Percentiles rank a stretch among this genome's conserved stretches.
phyloP scores from a whole-genome alignment of 495 filamentous ascomycete species.

The Jackrogersella minutella region DNA sequence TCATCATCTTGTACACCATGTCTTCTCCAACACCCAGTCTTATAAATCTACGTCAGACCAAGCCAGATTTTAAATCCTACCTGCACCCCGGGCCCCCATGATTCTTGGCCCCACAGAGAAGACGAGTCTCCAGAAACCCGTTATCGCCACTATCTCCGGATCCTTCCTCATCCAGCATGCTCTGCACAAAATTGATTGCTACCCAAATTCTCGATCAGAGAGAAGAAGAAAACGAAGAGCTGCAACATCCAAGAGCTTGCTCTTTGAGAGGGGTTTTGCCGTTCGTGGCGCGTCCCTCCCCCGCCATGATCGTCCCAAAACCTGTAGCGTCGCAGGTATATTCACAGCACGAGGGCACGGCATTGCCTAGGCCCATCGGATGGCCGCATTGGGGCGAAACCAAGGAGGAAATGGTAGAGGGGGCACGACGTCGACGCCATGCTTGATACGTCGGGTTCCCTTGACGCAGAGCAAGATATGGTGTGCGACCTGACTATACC shows the following conservation, averaged over 20 bases:
- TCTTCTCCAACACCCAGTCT: too few species aligned
- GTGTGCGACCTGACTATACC: not conserved
- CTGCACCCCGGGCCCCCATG: not conserved
- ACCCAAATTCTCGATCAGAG: conserved; percentile 3
- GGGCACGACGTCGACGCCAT: conserved; percentile 11
- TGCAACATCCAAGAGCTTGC: not conserved
- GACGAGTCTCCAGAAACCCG: not conserved
- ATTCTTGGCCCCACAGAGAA: not conserved
- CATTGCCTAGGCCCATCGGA: conserved; percentile 13
- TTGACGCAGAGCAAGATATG: not conserved
- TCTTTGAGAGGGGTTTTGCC: not conserved
- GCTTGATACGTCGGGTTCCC: conserved; percentile 18
- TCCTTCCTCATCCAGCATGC: not conserved
- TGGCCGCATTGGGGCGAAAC: conserved; percentile 16
- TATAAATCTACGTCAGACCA: not conserved
- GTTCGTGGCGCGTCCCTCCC: conserved; percentile 13
- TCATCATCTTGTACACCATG: not conserved
- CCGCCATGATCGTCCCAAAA: conserved; percentile 13
- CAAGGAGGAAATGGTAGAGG: not conserved
- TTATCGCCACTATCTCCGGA: conserved; percentile 19
- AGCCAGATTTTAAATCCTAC: not conserved
- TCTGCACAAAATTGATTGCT: not conserved
- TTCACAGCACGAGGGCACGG: not conserved
- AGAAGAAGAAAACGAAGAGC: not conserved
- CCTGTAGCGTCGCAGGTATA: conserved; percentile 17